A percentile compares a stretch with the other conserved stretches of the same genome.
Evolutionary conservation across 257 asterid species (phyloP).

Genomic region (Nicotiana tabacum): DNA sequence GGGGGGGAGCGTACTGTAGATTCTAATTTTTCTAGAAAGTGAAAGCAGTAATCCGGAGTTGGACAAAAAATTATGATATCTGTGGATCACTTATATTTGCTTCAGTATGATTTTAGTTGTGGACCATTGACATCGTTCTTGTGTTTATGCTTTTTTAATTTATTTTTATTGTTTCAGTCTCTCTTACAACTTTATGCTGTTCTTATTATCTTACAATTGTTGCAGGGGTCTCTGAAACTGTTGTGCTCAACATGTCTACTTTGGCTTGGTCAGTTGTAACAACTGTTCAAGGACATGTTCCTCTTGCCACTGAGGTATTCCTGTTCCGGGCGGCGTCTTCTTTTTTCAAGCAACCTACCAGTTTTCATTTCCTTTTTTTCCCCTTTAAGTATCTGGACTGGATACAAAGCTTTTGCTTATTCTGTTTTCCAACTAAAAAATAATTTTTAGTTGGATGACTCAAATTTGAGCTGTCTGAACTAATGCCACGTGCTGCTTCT

Average conservation of each 20-base stretch:
- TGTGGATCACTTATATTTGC: too few relatives aligned
- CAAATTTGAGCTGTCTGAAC: background rate
- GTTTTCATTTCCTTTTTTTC: background rate
- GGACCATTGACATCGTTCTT: background rate
- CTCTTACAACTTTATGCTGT: background rate
- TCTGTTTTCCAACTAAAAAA: background rate
- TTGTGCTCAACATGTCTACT: slow-evolving; percentile 93
- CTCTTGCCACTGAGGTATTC: slow-evolving; percentile 95
- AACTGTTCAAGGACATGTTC: slow-evolving; percentile 80
- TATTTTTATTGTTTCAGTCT: too few relatives aligned
- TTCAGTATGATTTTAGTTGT: too few relatives aligned
- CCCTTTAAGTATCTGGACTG: background rate
- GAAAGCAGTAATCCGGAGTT: too few relatives aligned
- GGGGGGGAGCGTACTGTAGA: too few relatives aligned
- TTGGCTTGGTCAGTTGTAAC: slow-evolving; percentile 86
- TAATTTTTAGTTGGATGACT: background rate
- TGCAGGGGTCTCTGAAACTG: slow-evolving; percentile 92
- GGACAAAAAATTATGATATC: too few relatives aligned
- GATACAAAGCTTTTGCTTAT: background rate
- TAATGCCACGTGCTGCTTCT: background rate
- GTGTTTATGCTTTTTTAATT: too few relatives aligned
- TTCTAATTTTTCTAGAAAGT: too few relatives aligned
- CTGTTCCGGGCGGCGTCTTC: slow-evolving; percentile 9
- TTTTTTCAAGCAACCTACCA: background rate
- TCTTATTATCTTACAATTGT: background rate